Evolutionary conservation across 768 basidiomycete species (phyloP).

Genomic region (Leucocoprinus sp.): DNA sequence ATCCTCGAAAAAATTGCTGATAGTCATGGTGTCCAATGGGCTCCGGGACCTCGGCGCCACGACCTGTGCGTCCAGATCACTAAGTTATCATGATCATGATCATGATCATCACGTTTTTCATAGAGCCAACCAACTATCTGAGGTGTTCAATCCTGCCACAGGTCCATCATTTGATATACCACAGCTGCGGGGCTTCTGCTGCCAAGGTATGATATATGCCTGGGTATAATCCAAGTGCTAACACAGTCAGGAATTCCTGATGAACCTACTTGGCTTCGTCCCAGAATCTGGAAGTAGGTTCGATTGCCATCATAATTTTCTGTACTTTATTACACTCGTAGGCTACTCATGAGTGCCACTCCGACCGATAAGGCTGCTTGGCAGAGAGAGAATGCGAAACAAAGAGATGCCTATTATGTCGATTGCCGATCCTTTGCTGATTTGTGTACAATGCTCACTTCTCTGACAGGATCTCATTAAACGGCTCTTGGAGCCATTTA

Average conservation of each 20-base stretch:
- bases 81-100: conserved; percentile 1
- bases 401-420: conserved; percentile 70
- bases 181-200: conserved; percentile 47
- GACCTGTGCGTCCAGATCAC: conserved; percentile 43
- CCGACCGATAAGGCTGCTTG: conserved; percentile 50
- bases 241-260: conserved; percentile 56
- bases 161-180: conserved; percentile 47
- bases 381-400: conserved; percentile 47
- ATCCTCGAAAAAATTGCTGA: conserved; percentile 48
- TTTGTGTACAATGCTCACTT: not conserved
- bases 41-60: conserved; percentile 49
- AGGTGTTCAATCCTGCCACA: conserved; percentile 45
- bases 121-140: conserved; percentile 51
- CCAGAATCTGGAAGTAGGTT: conserved; percentile 70
- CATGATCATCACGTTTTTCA: conserved; percentile 6
- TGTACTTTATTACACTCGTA: conserved; percentile 18
- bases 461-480: conserved; percentile 55
- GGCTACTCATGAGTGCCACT: conserved; percentile 57
- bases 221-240: not conserved
- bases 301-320: not conserved
- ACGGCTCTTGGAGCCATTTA: conserved; percentile 50
- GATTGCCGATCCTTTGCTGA: conserved; percentile 16
- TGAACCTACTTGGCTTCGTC: conserved; percentile 67
- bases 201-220: conserved; percentile 39
- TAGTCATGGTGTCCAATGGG: conserved; percentile 50